Base-by-base conservation (phyloP, 2,329 filamentous ascomycete species). In the Hymenoscyphus salicellus region DNA sequence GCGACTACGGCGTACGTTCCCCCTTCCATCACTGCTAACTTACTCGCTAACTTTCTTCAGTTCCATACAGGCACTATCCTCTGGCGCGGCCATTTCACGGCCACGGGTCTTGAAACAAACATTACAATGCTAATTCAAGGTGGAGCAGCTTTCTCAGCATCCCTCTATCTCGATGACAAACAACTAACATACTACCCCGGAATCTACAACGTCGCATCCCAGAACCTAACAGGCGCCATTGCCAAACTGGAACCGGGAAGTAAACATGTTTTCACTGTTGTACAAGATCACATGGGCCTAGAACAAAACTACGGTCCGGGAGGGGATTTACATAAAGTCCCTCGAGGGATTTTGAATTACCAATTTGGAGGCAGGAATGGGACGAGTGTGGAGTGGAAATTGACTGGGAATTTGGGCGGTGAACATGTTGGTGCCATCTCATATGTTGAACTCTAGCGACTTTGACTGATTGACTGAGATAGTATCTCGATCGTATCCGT, bases 211-310 rank as follows among this genome's bases (percentile, higher is more conserved):
- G 57, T 59, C n/a, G 57, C 33, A 20, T 26, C 57, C 10, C 30
- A 14, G 8, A 43, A 59, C 43, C 36, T 59, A 6, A 38, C 57
- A 20, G 57, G 57, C 14, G 26, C 14, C 8, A 28, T 59, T 23
- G 36, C 7, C 0, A 36, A 36, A 36, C 43, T 59, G 11, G 57
- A 59, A 41, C 16, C 5, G 32, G 89, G 89, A 30, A 92, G 86
- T 75, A 81, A 90, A 73, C 82, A 85, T 0, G 89, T 87, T 11
- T 72, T 92, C 66, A 92, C 89, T 0, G 79, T 92, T 1, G 75
- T 92, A 0, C 28, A 92, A n/a, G 90, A 92, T 75, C 87, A 87
- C 74, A 90, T 86, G 78, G 89, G 89, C 0, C 79, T 90, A 0
- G 83, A 90, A 66, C 84, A 89, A 69, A 85, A 89, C 75, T 85